phyloP scores from a whole-genome alignment of 1,284 basidiomycete species.

The Ceratobasidium theobromae region DNA sequence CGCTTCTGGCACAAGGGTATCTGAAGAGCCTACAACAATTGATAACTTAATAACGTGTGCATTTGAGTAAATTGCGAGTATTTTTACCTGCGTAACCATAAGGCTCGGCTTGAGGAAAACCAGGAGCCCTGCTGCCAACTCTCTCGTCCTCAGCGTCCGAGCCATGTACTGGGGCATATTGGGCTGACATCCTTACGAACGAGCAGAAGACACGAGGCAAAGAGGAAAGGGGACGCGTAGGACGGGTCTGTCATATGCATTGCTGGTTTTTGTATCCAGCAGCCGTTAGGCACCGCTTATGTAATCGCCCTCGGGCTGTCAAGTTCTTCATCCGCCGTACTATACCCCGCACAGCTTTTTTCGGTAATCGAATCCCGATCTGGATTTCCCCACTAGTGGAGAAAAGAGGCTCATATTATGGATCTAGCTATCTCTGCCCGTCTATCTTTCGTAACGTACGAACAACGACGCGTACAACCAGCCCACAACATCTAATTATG shows the following conservation, averaged over 20 bases:
- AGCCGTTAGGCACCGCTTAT: not conserved
- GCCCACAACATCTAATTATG: too few relatives aligned
- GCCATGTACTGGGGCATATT: conserved; percentile 13
- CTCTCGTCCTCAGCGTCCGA: not conserved
- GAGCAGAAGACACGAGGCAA: not conserved
- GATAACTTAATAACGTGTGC: too few relatives aligned
- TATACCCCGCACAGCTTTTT: not conserved
- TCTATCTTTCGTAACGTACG: too few relatives aligned
- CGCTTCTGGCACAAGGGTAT: not conserved
- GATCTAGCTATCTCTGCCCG: too few relatives aligned
- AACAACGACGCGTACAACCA: too few relatives aligned
- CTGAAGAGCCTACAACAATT: not conserved
- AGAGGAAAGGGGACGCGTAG: not conserved
- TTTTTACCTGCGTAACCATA: too few relatives aligned
- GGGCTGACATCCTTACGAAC: not conserved
- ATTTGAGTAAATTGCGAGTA: too few relatives aligned
- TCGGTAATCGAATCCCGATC: not conserved
- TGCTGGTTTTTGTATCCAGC: not conserved
- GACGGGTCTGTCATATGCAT: not conserved
- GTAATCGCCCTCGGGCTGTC: not conserved
- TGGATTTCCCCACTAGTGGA: not conserved
- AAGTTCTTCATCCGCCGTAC: too few relatives aligned
- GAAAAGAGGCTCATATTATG: too few relatives aligned
- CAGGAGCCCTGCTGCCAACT: not conserved
- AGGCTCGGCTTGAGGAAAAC: not conserved